Percentiles rank a stretch among this genome's conserved stretches.
phyloP scores from a whole-genome alignment of 345 rosid species.

The Limnanthes douglasii region DNA sequence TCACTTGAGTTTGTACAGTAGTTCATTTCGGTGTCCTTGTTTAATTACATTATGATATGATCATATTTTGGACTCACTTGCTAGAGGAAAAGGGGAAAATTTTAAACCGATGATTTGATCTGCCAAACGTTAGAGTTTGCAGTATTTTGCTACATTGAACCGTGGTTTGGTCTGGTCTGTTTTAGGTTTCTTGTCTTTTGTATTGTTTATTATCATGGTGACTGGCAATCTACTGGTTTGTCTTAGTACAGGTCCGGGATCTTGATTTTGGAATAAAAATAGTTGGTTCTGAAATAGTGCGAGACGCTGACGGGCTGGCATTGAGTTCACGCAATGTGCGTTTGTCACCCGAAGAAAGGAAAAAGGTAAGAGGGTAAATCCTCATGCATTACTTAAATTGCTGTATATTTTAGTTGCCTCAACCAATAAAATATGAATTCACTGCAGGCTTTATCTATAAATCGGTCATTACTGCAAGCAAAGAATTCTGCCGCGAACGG shows the following conservation, averaged over 20 bases:
- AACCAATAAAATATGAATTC: not conserved
- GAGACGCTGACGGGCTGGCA: constrained; percentile 74
- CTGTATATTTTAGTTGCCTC: not conserved
- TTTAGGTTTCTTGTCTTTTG: too few relatives aligned
- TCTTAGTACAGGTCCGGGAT: constrained; percentile 46
- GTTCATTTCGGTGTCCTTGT: too few relatives aligned
- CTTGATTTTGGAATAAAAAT: constrained; percentile 65
- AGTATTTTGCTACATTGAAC: too few relatives aligned
- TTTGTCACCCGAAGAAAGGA: constrained; percentile 49
- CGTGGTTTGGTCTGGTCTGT: too few relatives aligned
- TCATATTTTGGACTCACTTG: too few relatives aligned
- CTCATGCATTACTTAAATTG: not conserved
- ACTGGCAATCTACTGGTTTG: too few relatives aligned
- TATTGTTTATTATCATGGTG: too few relatives aligned
- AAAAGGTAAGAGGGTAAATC: constrained; percentile 29
- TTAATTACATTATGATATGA: too few relatives aligned
- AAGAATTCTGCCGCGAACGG: constrained; percentile 36
- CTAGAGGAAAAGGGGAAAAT: too few relatives aligned
- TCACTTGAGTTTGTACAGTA: too few relatives aligned
- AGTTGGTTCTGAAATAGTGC: constrained; percentile 53
- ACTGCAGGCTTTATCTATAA: constrained; percentile 74
- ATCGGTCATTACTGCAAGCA: constrained; percentile 38
- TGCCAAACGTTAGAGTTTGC: not conserved
- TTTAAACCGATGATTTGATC: too few relatives aligned
- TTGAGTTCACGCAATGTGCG: constrained; percentile 81